Evolutionary conservation across 2,329 filamentous ascomycete species (phyloP), one percentile per base, ranked within the genome.

Genomic region (Stagonosporopsis cucurbitacearum): DNA sequence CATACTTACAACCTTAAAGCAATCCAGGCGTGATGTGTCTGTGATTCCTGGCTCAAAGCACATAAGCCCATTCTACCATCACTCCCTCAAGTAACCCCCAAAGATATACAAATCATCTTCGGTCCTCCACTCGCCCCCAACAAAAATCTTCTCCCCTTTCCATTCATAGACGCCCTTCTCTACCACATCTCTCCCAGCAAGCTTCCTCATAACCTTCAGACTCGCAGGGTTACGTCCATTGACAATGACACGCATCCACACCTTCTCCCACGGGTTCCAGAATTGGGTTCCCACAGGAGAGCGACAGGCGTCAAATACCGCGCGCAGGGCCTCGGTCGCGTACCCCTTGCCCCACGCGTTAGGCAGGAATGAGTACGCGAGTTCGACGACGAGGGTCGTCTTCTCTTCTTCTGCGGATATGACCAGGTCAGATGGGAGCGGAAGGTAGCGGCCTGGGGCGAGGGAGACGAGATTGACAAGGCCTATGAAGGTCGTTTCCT

Each of bases 191-290:
- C 44, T 3, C 5, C 4, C 17, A 7, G 1, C 32, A 15, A 51
- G 41, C 51, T 75, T 75, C 6, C 59, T 54, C 70, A 75, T 66
- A 1, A 75, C 72, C n/a, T 62, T 58, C 50, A 54, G 15, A 49
- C 72, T 75, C 17, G 64, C 55, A 1, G 63, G 60, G 49, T 75
- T 75, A n/a, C 60, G 61, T 11, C 43, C 48, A 55, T 73, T 73
- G 19, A 75, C 70, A 45, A 75, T 63, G 0, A 64, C 69, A 39
- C 69, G 50, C n/a, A 75, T 53, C 53, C 68, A 72, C 2, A 75
- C 46, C 19, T 62, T 69, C 13, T 64, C 49, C 50, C 59, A 73
- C 4, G 65, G 63, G 6, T 46, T 33, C 67, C 69, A 74, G 25
- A 69, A 46, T 40, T 13, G n/a, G 6, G 25, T 45, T 67, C 15